Evolutionary conservation across 768 basidiomycete genomes (phyloP).

Genomic region (Amyloporia xantha): DNA sequence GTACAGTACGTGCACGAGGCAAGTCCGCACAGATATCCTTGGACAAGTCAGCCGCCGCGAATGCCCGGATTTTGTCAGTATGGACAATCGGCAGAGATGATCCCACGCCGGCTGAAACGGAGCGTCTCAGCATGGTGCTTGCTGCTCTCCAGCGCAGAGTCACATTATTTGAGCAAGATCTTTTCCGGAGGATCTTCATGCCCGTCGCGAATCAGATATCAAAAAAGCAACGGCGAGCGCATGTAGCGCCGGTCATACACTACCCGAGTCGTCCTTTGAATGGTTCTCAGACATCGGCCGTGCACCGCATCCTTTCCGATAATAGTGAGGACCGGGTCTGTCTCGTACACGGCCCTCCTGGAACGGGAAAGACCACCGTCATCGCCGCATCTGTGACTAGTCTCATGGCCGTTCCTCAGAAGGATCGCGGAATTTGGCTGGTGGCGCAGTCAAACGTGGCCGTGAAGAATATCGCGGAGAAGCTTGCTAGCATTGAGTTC

Average conservation of each 20-base stretch:
- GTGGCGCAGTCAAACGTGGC: conserved; percentile 45
- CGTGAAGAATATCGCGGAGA: conserved; percentile 49
- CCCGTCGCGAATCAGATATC: background rate
- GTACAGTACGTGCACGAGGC: conserved; percentile 26
- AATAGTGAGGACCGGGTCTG: conserved; percentile 18
- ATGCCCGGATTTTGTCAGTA: conserved; percentile 3
- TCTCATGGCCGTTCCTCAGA: conserved; percentile 1
- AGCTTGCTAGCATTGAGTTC: conserved; percentile 28
- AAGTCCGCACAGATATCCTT: conserved; percentile 30
- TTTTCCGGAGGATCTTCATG: background rate
- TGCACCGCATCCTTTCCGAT: conserved; percentile 26
- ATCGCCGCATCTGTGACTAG: conserved; percentile 32
- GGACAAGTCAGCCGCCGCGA: background rate
- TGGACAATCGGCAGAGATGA: conserved; percentile 15
- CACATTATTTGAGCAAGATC: background rate
- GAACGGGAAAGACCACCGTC: conserved; percentile 26
- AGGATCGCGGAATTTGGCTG: conserved; percentile 28
- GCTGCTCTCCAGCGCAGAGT: conserved; percentile 13
- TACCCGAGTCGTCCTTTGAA: conserved; percentile 16
- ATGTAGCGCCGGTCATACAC: conserved; percentile 21
- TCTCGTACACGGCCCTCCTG: conserved; percentile 23
- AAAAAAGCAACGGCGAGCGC: conserved; percentile 13
- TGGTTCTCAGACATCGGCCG: conserved; percentile 21
- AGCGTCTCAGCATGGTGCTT: conserved; percentile 21
- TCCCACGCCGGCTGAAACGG: conserved; percentile 10